Percentiles rank a stretch among this genome's conserved stretches.
Conservation (phyloP, 805 yeast genomes). For the Myxozyma vanderwaltii region DNA sequence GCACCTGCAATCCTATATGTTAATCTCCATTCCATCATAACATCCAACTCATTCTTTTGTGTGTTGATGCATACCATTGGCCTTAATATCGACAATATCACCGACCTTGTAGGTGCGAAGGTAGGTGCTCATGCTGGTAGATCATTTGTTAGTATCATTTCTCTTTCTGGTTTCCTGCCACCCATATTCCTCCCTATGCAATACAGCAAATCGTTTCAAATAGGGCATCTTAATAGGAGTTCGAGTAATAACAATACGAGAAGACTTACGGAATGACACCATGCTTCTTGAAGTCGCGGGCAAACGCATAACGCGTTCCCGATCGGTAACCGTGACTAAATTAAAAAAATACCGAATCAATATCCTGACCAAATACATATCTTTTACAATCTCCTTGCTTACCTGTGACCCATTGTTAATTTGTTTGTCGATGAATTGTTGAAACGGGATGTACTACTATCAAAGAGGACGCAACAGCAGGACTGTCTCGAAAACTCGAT, state of each 20-base stretch:
- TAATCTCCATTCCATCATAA: background rate
- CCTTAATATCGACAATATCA: constrained; percentile 99
- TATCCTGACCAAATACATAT: background rate
- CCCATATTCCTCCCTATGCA: background rate
- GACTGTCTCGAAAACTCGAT: constrained; percentile 1
- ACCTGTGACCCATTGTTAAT: constrained; percentile 39
- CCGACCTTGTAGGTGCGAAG: constrained; percentile 98
- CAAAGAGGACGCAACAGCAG: background rate
- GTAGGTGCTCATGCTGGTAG: constrained; percentile 81
- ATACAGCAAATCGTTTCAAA: background rate
- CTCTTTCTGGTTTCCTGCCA: background rate
- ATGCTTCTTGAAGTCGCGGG: constrained; percentile 98
- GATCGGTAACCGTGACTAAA: constrained; percentile 97
- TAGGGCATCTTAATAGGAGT: background rate
- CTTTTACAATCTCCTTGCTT: constrained; percentile 5
- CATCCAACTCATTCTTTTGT: too few species aligned
- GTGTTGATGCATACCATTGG: constrained; percentile 68
- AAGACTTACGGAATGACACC: constrained; percentile 68
- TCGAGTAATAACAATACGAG: background rate
- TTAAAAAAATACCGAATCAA: constrained; percentile 3
- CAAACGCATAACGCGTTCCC: constrained; percentile 99
- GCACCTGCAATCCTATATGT: constrained; percentile 48
- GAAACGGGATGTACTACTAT: background rate
- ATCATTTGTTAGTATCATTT: background rate
- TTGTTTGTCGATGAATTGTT: constrained; percentile 2